phyloP scores from a whole-genome alignment of 2,329 filamentous ascomycete genomes.

The Neonectria coccinea region DNA sequence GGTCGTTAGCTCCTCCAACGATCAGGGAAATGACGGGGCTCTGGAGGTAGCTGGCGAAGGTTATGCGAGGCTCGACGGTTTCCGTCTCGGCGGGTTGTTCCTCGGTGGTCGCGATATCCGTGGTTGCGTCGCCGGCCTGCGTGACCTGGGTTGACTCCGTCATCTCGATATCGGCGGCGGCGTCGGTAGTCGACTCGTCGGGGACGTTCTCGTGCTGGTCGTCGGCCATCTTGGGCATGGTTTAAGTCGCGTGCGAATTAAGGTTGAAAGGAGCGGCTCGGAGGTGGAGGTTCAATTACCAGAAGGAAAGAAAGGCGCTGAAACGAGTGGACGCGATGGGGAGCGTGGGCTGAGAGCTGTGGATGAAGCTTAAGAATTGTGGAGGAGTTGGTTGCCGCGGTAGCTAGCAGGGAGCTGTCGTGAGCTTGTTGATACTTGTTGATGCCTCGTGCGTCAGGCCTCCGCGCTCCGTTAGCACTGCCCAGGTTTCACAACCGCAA shows the following conservation, averaged over 20 bases:
- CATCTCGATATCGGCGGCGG: slow-evolving; percentile 56
- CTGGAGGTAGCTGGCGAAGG: slow-evolving; percentile 70
- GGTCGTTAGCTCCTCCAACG: slow-evolving; percentile 72
- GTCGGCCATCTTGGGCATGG: slow-evolving; percentile 46
- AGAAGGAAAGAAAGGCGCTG: slow-evolving; percentile 22
- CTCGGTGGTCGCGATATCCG: slow-evolving; percentile 49
- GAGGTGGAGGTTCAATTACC: background rate
- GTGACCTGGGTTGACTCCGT: slow-evolving; percentile 40
- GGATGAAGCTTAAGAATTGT: slow-evolving; percentile 3
- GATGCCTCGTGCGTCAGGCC: slow-evolving; percentile 37
- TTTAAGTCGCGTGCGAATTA: slow-evolving; percentile 42
- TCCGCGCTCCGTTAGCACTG: background rate
- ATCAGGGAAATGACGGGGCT: slow-evolving; percentile 77
- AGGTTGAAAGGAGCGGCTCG: background rate
- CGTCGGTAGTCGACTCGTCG: slow-evolving; percentile 41
- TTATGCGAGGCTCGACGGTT: slow-evolving; percentile 51
- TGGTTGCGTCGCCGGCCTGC: slow-evolving; percentile 48
- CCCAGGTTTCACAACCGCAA: background rate
- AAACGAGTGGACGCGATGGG: background rate
- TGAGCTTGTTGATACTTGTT: slow-evolving; percentile 34
- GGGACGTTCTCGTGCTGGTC: slow-evolving; percentile 36
- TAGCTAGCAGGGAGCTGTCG: background rate
- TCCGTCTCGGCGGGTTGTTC: slow-evolving; percentile 55
- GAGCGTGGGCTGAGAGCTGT: slow-evolving; percentile 5
- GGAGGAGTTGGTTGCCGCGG: background rate